Conservation (phyloP, 176 grass and related monocot genomes). For the Zea luxurians region DNA sequence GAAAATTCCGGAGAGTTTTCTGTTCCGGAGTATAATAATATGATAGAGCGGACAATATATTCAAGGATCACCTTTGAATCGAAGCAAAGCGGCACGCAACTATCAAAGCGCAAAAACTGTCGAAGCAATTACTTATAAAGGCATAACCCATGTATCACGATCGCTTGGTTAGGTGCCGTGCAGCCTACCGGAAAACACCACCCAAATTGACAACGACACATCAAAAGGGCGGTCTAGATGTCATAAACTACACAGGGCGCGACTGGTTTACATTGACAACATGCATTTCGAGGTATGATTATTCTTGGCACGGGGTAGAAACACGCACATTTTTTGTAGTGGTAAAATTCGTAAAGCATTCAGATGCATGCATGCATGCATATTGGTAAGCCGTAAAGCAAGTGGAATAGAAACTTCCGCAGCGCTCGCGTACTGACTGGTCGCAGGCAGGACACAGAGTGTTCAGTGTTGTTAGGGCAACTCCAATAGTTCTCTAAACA, state of each 20-base stretch:
- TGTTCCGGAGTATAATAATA: too few species aligned
- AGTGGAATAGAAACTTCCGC: not conserved
- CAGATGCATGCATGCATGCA: not conserved
- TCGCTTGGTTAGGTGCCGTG: not conserved
- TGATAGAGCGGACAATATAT: not conserved
- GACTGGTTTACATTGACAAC: not conserved
- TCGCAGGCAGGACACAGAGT: not conserved
- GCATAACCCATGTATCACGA: too few species aligned
- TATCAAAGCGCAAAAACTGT: not conserved
- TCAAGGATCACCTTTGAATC: not conserved
- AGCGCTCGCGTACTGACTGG: not conserved
- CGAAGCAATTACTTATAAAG: not conserved
- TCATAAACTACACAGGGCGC: not conserved
- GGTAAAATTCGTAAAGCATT: not conserved
- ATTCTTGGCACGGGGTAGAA: not conserved
- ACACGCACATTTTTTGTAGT: not conserved
- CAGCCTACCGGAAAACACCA: constrained; percentile 1
- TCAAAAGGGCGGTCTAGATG: not conserved
- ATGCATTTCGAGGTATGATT: not conserved
- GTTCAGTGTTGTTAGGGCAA: too few species aligned
- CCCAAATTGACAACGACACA: not conserved
- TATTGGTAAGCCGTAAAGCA: not conserved
- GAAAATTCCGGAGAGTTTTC: not conserved
- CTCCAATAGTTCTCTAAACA: too few species aligned
- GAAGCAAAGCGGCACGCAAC: not conserved